Conservation (phyloP, 768 basidiomycete species). For the Pleurotus tuoliensis region DNA sequence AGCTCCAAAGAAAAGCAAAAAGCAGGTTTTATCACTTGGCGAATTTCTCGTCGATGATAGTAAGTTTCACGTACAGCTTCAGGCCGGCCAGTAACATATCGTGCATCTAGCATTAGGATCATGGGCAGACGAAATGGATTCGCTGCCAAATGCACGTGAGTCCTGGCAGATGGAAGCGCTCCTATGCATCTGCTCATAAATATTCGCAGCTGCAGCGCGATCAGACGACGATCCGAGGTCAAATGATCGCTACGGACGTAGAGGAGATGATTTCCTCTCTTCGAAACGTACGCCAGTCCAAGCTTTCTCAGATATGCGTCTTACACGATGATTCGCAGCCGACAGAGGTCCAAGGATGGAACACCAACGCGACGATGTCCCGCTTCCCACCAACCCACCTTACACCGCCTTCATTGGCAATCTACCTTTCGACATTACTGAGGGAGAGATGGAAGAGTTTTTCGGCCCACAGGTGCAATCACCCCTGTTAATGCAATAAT, state of each 20-base stretch:
- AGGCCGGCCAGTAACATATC: constrained; percentile 12
- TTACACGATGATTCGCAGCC: constrained; percentile 28
- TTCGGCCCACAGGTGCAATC: constrained; percentile 59
- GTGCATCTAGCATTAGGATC: constrained; percentile 69
- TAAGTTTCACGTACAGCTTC: constrained; percentile 35
- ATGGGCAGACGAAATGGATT: constrained; percentile 99
- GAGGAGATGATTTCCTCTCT: constrained; percentile 61
- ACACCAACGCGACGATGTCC: constrained; percentile 83
- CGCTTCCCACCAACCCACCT: constrained; percentile 92
- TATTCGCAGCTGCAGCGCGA: constrained; percentile 57
- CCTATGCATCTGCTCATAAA: constrained; percentile 9
- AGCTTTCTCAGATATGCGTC: background rate
- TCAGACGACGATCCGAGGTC: constrained; percentile 61
- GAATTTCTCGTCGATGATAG: constrained; percentile 88
- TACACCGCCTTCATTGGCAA: constrained; percentile 98
- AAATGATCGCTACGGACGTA: constrained; percentile 52
- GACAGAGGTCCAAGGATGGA: constrained; percentile 42
- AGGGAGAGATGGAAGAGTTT: constrained; percentile 76
- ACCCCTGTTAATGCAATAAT: too few relatives aligned
- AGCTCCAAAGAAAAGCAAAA: constrained; percentile 91
- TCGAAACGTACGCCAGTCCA: constrained; percentile 49
- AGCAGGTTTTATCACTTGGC: constrained; percentile 83
- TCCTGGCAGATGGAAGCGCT: constrained; percentile 11
- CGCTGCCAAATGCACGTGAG: constrained; percentile 91
- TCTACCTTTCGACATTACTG: constrained; percentile 87